Conservation (phyloP, 768 basidiomycete genomes). For the Coprinopsis strossmayeri region DNA sequence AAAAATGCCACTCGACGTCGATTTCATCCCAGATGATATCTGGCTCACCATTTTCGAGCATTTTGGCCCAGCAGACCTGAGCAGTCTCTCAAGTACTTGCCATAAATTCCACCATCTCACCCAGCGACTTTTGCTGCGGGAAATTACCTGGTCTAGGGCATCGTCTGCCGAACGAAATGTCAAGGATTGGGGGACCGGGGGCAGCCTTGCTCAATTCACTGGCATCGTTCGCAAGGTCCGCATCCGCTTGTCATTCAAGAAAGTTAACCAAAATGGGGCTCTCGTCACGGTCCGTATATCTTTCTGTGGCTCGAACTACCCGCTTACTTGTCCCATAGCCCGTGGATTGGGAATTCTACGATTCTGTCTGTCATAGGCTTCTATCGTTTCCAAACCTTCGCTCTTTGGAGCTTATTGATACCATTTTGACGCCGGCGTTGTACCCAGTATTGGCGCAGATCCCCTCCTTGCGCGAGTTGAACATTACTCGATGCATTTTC, state of each 20-base stretch:
- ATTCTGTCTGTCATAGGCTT: conserved; percentile 16
- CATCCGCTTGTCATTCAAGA: conserved; percentile 18
- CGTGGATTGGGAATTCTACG: conserved; percentile 17
- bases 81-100: conserved; percentile 18
- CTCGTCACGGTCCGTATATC: conserved; percentile 6
- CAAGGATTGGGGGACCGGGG: conserved; percentile 16
- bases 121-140: conserved; percentile 18
- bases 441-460: conserved; percentile 19
- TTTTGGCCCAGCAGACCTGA: conserved; percentile 16
- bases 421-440: conserved; percentile 18
- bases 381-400: conserved; percentile 18
- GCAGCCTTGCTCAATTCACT: conserved; percentile 1
- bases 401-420: conserved; percentile 18
- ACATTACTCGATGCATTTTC: conserved; percentile 18
- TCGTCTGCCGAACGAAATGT: conserved; percentile 17
- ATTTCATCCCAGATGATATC: conserved; percentile 22
- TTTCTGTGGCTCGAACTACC: not conserved
- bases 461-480: conserved; percentile 20
- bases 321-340: conserved; percentile 5
- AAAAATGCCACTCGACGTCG: conserved; percentile 9
- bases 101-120: conserved; percentile 19
- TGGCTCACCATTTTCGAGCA: conserved; percentile 25
- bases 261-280: conserved; percentile 8
- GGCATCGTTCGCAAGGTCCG: conserved; percentile 14
- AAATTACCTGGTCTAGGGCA: conserved; percentile 19